These are phyloP conservation scores for Penicillium canescens DNA, from an alignment of 495 filamentous ascomycete species.

Conservation along the genomic window DNA sequence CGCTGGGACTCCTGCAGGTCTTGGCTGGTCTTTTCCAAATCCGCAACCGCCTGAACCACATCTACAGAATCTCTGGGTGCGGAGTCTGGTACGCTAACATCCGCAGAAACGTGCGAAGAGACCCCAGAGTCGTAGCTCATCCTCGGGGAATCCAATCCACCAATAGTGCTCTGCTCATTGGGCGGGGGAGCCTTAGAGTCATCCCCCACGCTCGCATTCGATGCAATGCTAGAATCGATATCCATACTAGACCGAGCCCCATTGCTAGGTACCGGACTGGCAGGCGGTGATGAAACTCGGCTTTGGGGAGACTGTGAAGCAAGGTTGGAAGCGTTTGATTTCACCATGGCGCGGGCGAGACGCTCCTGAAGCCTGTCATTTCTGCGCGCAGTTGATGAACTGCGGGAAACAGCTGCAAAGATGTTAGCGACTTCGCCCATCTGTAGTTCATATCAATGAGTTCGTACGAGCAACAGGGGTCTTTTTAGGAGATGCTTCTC, in stretches of 20 bases:
- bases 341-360: slow-evolving; percentile 67
- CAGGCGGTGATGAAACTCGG: slow-evolving; percentile 31
- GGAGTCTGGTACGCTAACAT: slow-evolving; percentile 19
- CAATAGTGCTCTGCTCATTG: slow-evolving; percentile 10
- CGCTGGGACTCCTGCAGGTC: slow-evolving; percentile 12
- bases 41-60: slow-evolving; percentile 5
- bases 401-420: slow-evolving; percentile 51
- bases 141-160: slow-evolving; percentile 13
- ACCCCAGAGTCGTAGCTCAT: slow-evolving; percentile 34
- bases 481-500: slow-evolving; percentile 10
- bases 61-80: slow-evolving; percentile 17
- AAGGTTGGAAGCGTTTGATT: slow-evolving; percentile 32
- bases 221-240: slow-evolving; percentile 28
- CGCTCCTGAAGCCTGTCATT: slow-evolving; percentile 86
- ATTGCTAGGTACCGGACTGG: slow-evolving; percentile 36
- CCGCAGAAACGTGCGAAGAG: slow-evolving; percentile 35
- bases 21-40: slow-evolving; percentile 6
- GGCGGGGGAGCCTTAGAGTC: slow-evolving; percentile 9
- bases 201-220: slow-evolving; percentile 20
- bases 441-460: background rate
- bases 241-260: slow-evolving; percentile 43
- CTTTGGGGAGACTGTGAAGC: slow-evolving; percentile 36
- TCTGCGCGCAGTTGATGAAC: slow-evolving; percentile 49
- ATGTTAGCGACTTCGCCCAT: slow-evolving; percentile 17
- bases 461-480: slow-evolving; percentile 26